Evolutionary conservation across 768 basidiomycete genomes (phyloP).

Genomic region (Boletus coccyginus): DNA sequence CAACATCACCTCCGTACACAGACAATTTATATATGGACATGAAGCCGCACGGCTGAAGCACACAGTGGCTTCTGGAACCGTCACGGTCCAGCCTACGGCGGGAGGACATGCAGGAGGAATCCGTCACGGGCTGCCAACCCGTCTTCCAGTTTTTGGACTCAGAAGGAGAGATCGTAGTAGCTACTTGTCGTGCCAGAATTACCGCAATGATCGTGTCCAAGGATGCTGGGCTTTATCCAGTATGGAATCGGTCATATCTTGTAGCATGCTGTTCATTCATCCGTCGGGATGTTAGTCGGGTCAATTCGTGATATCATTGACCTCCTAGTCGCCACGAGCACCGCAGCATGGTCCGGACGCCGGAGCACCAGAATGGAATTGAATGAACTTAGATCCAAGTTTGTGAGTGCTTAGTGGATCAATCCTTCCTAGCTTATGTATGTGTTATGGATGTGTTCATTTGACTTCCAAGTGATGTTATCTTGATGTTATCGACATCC

Average conservation of each 20-base stretch:
- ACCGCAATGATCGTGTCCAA: conserved; percentile 23
- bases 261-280: neutral
- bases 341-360: too few species aligned
- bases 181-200: conserved; percentile 28
- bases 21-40: conserved; percentile 10
- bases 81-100: too few species aligned
- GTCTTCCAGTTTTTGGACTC: conserved; percentile 16
- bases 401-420: neutral
- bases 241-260: conserved; percentile 2
- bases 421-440: neutral
- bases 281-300: conserved; percentile 13
- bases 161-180: conserved; percentile 20
- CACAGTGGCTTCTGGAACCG: conserved; percentile 27
- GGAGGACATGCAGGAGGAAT: conserved; percentile 23
- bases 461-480: neutral
- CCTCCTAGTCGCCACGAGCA: conserved; percentile 27
- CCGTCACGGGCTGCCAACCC: neutral
- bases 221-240: conserved; percentile 29
- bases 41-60: conserved; percentile 8
- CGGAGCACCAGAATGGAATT: conserved; percentile 10
- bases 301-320: conserved; percentile 26
- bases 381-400: neutral
- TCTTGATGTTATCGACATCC: neutral
- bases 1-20: conserved; percentile 15
- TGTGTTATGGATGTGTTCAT: neutral